Evolutionary conservation across 2,329 filamentous ascomycete species (phyloP), one percentile per base, ranked within the genome.

Genomic region (Nothophoma quercina): DNA sequence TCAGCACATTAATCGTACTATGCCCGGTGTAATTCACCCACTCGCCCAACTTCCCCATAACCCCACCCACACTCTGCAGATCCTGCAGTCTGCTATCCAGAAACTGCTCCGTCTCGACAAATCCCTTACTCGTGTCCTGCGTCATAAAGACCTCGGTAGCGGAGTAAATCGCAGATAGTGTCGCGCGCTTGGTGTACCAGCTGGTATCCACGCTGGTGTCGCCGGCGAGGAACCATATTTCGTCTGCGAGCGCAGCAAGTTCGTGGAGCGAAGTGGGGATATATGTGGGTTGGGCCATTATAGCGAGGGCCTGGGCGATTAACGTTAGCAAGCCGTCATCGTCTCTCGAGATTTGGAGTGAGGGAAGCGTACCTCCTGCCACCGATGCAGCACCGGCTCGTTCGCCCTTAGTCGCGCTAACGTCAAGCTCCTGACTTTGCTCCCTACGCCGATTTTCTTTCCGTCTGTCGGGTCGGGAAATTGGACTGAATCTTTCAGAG

Each of bases 101-200:
- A 71, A 98, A 99, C 8, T 85, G 81, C 60, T 87, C 87, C 3
- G 95, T 98, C 58, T 93, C 90, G 8, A 69, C 72, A 65, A 90
- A 95, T n/a, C 84, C 85, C 0, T 82, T 77, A 4, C 88, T 92
- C 55, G 79, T 81, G 75, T 98, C 95, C 53, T 89, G 92, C 18
- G 92, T 97, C 92, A 98, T 97, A 77, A 93, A 96, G 5, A 97
- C 79, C 76, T 99, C 95, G 49, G 88, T 74, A 5, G 76, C 75
- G 1, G 91, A 91, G 69, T 90, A 91, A n/a, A 90, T 81, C 2
- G 82, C 81, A 0, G 84, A 81, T 19, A 90, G 72, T 0, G 80
- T 83, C 7, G 85, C 81, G 3, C 88, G 81, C 70, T 88, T 89
- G 2, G 86, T 87, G 65, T 99, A 99, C 95, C 95, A 99, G 4